These are phyloP conservation scores for Aspergillus brasiliensis DNA, from an alignment of 2,329 filamentous ascomycete genomes.

Conservation along the genomic window DNA sequence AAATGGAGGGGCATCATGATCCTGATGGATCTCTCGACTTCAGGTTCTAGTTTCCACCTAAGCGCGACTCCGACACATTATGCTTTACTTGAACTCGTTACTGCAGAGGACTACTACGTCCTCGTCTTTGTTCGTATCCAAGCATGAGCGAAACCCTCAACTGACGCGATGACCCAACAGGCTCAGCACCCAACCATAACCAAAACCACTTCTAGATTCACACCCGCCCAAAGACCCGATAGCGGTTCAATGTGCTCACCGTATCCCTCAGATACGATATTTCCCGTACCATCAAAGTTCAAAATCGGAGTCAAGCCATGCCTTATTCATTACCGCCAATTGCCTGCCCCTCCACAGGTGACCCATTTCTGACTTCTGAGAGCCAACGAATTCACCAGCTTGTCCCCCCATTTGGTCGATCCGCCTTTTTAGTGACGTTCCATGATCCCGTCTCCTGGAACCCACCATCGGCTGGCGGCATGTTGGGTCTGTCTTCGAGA, in stretches of 20 bases:
- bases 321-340: background rate
- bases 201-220: too few relatives aligned
- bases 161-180: background rate
- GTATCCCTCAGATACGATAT: background rate
- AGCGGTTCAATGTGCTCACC: background rate
- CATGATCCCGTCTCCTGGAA: slow-evolving; percentile 24
- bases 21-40: slow-evolving; percentile 9
- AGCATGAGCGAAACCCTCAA: background rate
- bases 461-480: slow-evolving; percentile 17
- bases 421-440: slow-evolving; percentile 17
- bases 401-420: slow-evolving; percentile 11
- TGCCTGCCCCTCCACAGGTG: slow-evolving; percentile 2
- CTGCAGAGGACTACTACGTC: background rate
- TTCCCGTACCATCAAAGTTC: background rate
- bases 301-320: background rate
- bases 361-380: background rate
- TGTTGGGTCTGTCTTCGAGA: slow-evolving; percentile 1
- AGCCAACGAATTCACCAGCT: slow-evolving; percentile 1
- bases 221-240: background rate
- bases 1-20: slow-evolving; percentile 13
- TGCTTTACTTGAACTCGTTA: slow-evolving; percentile 1
- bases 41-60: too few relatives aligned
- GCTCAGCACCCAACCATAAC: background rate
- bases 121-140: background rate
- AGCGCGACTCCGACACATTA: background rate